Evolutionary conservation across 176 grass and related monocot species (phyloP).

Genomic region (Aegilops sharonensis): DNA sequence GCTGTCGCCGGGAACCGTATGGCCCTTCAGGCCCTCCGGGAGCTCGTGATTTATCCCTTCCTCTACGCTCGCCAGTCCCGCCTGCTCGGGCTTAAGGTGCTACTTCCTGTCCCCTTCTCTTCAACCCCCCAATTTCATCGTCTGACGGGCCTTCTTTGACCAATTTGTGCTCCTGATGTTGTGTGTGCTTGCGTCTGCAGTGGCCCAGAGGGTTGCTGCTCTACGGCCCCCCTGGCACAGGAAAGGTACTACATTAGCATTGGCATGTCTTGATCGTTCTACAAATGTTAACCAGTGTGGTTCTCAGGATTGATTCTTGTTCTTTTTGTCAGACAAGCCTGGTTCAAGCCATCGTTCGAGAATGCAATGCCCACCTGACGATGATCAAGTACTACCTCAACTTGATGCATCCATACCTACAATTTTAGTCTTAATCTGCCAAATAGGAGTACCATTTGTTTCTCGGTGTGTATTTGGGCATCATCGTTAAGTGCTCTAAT

Average conservation of each 20-base stretch:
- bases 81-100: slow-evolving; percentile 60
- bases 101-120: background rate
- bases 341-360: slow-evolving; percentile 71
- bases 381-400: slow-evolving; percentile 54
- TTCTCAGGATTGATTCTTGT: background rate
- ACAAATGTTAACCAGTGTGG: background rate
- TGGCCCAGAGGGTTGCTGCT: slow-evolving; percentile 93
- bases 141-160: background rate
- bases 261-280: background rate
- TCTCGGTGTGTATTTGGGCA: background rate
- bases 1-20: slow-evolving; percentile 54
- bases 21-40: slow-evolving; percentile 63
- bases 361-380: slow-evolving; percentile 71
- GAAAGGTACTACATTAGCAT: slow-evolving; percentile 58
- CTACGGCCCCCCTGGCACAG: slow-evolving; percentile 78
- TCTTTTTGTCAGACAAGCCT: slow-evolving; percentile 69
- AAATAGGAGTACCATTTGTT: slow-evolving; percentile 8
- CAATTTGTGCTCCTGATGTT: background rate
- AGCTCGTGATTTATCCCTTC: slow-evolving; percentile 72
- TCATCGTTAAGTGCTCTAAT: background rate
- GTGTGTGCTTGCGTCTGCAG: slow-evolving; percentile 31
- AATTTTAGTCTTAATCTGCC: background rate
- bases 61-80: slow-evolving; percentile 54
- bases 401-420: background rate
- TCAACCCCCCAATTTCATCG: background rate